A percentile compares a stretch with the other conserved stretches of the same genome.
Evolutionary conservation across 2,329 filamentous ascomycete species (phyloP).

Genomic region (Macrophomina phaseolina): DNA sequence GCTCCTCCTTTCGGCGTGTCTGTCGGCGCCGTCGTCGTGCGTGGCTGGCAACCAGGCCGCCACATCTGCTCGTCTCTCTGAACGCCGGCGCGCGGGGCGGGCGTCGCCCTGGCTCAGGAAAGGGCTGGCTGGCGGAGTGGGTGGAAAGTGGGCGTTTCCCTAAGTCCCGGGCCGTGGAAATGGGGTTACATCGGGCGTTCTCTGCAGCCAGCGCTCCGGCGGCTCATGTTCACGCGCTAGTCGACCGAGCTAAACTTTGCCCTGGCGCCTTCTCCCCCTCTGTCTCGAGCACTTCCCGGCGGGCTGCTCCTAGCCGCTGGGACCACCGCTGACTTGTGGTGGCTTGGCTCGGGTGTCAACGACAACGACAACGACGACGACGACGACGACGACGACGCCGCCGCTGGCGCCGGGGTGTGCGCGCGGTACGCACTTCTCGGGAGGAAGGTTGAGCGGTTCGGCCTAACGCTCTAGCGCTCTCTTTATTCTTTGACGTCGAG

Average conservation of each 20-base stretch:
- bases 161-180: neutral
- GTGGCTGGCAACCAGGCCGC: neutral
- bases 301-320: neutral
- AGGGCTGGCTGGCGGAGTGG: neutral
- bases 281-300: neutral
- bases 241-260: neutral
- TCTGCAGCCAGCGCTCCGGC: neutral
- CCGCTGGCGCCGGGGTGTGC: neutral
- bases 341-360: neutral
- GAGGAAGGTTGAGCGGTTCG: slow-evolving; percentile 19
- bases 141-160: neutral
- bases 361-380: too few species aligned
- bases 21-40: slow-evolving; percentile 9
- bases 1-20: slow-evolving; percentile 7
- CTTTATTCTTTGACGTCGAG: slow-evolving; percentile 1
- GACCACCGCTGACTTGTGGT: slow-evolving; percentile 16
- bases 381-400: neutral
- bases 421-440: neutral
- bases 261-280: neutral
- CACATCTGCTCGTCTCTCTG: slow-evolving; percentile 1
- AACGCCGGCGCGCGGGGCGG: slow-evolving; percentile 20
- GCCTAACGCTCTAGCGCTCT: slow-evolving; percentile 14
- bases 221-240: slow-evolving; percentile 1
- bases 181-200: slow-evolving; percentile 24
- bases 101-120: neutral